Evolutionary conservation across 129 eudicot species (phyloP).

Genomic region (Logfia minima): DNA sequence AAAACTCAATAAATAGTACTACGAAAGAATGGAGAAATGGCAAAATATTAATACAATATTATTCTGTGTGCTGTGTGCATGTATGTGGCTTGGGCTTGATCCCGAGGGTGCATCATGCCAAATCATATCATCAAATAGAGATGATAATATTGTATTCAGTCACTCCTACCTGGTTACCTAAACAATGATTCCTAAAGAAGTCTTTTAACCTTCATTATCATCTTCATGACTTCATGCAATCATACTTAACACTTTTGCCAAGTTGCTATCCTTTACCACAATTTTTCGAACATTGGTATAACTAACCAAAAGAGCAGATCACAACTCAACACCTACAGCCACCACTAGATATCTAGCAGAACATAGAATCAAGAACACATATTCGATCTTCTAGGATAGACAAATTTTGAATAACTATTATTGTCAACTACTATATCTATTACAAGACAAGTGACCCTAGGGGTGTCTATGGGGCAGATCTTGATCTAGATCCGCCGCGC

Average conservation of each 20-base stretch:
- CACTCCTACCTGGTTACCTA: neutral
- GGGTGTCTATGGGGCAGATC: no score
- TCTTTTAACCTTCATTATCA: neutral
- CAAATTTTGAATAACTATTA: neutral
- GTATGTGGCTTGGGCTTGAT: neutral
- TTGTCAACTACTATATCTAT: constrained; percentile 8
- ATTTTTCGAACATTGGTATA: neutral
- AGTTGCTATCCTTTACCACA: neutral
- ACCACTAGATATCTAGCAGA: neutral
- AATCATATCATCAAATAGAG: neutral
- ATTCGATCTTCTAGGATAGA: neutral
- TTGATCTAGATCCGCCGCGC: no score
- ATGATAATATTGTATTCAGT: neutral
- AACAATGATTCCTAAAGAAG: neutral
- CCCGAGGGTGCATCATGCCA: neutral
- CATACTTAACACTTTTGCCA: neutral
- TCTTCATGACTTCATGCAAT: neutral
- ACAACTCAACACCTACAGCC: constrained; percentile 1
- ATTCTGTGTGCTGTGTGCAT: neutral
- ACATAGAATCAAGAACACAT: neutral
- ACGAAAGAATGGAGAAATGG: neutral
- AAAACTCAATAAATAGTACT: neutral
- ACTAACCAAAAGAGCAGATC: neutral
- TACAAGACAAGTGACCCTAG: neutral
- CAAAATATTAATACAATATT: neutral